These are phyloP conservation scores for Cystoisospora suis DNA, from an alignment of 169 alveolate species.

Conservation along the genomic window DNA sequence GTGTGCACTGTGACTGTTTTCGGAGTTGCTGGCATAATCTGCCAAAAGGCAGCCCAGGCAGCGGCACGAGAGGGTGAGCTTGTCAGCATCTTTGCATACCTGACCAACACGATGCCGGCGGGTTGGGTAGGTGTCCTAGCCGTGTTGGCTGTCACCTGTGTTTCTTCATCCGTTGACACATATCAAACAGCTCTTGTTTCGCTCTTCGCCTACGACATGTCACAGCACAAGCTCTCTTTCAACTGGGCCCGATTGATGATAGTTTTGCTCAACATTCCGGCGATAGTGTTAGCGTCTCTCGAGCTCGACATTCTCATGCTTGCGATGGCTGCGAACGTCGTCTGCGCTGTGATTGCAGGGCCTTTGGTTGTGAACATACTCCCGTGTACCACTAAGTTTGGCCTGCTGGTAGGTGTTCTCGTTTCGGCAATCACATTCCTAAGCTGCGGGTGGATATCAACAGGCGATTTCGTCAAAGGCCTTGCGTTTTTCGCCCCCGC, in stretches of 20 bases:
- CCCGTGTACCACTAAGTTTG: neutral
- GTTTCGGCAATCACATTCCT: neutral
- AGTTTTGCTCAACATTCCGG: slow-evolving; percentile 54
- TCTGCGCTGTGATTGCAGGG: slow-evolving; percentile 49
- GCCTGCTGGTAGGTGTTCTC: slow-evolving; percentile 40
- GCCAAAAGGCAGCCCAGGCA: neutral
- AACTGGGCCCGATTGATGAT: slow-evolving; percentile 63
- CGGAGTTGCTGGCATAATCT: slow-evolving; percentile 48
- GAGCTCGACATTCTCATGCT: slow-evolving; percentile 40
- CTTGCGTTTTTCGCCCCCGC: slow-evolving; percentile 48
- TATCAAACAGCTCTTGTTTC: slow-evolving; percentile 59
- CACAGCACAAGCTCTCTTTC: neutral
- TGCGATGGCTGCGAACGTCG: slow-evolving; percentile 39
- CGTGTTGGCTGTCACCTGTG: slow-evolving; percentile 63
- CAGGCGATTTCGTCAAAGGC: neutral
- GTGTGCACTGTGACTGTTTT: slow-evolving; percentile 39
- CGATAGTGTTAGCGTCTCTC: slow-evolving; percentile 33
- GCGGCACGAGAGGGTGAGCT: neutral
- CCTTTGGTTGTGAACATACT: slow-evolving; percentile 42
- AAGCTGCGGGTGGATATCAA: neutral
- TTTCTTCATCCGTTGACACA: slow-evolving; percentile 64
- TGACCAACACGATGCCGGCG: slow-evolving; percentile 27
- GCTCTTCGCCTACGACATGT: slow-evolving; percentile 43
- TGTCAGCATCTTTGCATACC: slow-evolving; percentile 34
- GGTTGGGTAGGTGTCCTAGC: slow-evolving; percentile 41